These are phyloP conservation scores for Ophiostoma pallidulum DNA, from an alignment of 2,329 filamentous ascomycete species.

Conservation along the genomic window DNA sequence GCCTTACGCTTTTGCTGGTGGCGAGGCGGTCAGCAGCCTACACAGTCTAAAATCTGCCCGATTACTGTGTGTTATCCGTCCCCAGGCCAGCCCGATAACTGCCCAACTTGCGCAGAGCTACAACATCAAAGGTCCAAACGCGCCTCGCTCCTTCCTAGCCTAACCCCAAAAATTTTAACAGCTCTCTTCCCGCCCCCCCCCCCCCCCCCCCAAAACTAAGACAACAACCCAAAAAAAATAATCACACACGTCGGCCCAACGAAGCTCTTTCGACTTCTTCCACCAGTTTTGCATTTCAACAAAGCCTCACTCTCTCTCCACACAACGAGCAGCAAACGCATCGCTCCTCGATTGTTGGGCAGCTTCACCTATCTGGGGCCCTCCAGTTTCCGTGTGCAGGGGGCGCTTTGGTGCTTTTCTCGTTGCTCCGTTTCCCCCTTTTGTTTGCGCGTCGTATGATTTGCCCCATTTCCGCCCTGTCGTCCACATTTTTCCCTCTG, in stretches of 20 bases:
- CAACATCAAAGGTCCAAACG: not conserved
- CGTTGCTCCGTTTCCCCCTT: not conserved
- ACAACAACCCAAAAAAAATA: not conserved
- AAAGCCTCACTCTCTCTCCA: too few relatives aligned
- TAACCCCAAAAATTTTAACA: not conserved
- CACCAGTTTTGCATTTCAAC: not conserved
- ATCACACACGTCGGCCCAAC: not conserved
- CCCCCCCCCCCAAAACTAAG: not conserved
- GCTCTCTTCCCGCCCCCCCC: not conserved
- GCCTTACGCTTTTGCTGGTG: too few relatives aligned
- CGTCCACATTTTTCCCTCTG: too few relatives aligned
- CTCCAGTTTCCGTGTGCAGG: not conserved
- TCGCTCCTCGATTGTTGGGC: too few relatives aligned
- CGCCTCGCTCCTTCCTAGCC: not conserved
- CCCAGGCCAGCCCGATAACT: slow-evolving; percentile 6
- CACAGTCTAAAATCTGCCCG: too few relatives aligned
- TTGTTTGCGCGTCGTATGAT: too few relatives aligned
- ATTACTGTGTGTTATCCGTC: too few relatives aligned
- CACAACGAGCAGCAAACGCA: too few relatives aligned
- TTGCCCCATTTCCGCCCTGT: not conserved
- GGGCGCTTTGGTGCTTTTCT: not conserved
- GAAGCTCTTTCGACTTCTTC: not conserved
- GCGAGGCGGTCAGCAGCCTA: too few relatives aligned
- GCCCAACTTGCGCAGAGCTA: slow-evolving; percentile 2
- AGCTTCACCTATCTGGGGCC: too few relatives aligned